phyloP scores from a whole-genome alignment of 2,329 filamentous ascomycete species.

The Metarhizium anisopliae region DNA sequence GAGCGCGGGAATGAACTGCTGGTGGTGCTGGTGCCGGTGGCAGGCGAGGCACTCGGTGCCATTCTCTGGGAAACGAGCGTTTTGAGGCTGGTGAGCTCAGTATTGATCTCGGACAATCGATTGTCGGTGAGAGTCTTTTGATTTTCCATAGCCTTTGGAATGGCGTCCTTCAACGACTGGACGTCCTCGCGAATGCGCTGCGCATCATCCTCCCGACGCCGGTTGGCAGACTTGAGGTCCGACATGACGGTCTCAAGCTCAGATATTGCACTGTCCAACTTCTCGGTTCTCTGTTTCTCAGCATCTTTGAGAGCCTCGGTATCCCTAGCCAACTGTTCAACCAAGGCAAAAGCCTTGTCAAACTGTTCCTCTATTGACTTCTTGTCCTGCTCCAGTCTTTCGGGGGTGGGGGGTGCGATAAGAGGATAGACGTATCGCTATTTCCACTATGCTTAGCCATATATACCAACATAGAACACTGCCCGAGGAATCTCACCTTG shows the following conservation, averaged over 20 bases:
- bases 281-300: conserved; percentile 75
- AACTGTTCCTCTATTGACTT: conserved; percentile 87
- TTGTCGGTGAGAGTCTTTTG: conserved; percentile 79
- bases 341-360: conserved; percentile 78
- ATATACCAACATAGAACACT: too few relatives aligned
- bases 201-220: conserved; percentile 78
- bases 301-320: conserved; percentile 80
- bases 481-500: conserved; percentile 48
- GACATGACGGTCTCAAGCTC: conserved; percentile 78
- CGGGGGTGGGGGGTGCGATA: conserved; percentile 86
- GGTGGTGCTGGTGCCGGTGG: conserved; percentile 13
- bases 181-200: conserved; percentile 82
- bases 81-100: conserved; percentile 87
- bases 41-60: conserved; percentile 26
- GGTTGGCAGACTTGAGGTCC: conserved; percentile 73
- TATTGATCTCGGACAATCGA: conserved; percentile 74
- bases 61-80: conserved; percentile 64
- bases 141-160: conserved; percentile 80
- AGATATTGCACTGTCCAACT: conserved; percentile 68
- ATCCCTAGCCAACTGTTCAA: conserved; percentile 87
- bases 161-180: conserved; percentile 68
- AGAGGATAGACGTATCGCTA: conserved; percentile 86
- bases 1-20: conserved; percentile 9
- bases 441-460: neutral
- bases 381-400: conserved; percentile 91